Conservation (phyloP, 176 grass and related monocot genomes). For the Leersia perrieri region DNA sequence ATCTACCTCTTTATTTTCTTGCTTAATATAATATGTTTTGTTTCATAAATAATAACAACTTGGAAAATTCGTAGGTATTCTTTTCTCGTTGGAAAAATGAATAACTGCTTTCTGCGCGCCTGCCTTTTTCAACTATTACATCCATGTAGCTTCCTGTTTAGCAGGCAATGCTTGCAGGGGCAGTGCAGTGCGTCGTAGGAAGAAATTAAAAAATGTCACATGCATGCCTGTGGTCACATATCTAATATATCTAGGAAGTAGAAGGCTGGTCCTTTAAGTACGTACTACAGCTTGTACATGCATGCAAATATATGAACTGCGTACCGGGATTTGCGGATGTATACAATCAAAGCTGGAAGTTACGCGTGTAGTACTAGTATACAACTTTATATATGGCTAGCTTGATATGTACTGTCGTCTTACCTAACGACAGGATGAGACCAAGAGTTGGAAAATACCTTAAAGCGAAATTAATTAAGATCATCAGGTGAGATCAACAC, state of each 20-base stretch:
- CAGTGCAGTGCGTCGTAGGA: not conserved
- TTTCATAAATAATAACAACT: not conserved
- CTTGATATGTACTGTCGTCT: not conserved
- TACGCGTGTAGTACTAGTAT: not conserved
- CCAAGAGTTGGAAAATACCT: not conserved
- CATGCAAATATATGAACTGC: not conserved
- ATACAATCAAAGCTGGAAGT: not conserved
- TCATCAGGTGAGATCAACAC: not conserved
- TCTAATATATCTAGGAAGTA: not conserved
- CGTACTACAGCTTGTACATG: not conserved
- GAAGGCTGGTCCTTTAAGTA: not conserved
- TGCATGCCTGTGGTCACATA: not conserved
- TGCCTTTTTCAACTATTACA: not conserved
- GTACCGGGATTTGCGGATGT: not conserved
- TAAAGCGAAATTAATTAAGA: not conserved
- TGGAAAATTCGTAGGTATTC: not conserved
- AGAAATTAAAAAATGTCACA: conserved; percentile 12
- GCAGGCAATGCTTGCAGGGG: not conserved
- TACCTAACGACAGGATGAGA: not conserved
- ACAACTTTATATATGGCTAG: not conserved
- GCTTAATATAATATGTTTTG: not conserved
- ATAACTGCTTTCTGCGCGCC: not conserved
- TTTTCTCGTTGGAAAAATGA: not conserved
- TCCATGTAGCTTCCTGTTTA: not conserved
- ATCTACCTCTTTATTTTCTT: not conserved